These are phyloP conservation scores for Aspergillus sp. DNA, from an alignment of 2,329 filamentous ascomycete genomes.

Conservation along the genomic window DNA sequence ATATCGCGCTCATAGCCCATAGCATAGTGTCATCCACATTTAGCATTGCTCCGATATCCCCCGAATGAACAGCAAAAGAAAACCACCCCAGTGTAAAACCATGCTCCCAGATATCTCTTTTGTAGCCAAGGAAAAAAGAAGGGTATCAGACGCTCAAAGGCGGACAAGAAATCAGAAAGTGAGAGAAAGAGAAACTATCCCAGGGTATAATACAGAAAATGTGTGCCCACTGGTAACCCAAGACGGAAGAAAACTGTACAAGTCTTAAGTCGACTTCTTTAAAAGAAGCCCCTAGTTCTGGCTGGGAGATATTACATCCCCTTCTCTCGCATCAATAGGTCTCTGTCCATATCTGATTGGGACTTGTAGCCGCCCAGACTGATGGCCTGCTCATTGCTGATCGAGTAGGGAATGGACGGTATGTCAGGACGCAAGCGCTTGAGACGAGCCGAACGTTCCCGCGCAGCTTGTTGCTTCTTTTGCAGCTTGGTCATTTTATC, in stretches of 20 bases:
- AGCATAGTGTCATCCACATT: background rate
- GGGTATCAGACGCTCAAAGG: conserved; percentile 9
- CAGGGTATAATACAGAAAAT: background rate
- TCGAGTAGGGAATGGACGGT: conserved; percentile 25
- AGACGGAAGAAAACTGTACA: conserved; percentile 1
- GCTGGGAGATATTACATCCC: conserved; percentile 9
- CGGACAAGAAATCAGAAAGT: background rate
- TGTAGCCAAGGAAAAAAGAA: background rate
- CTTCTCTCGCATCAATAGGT: conserved; percentile 29
- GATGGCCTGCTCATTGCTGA: conserved; percentile 33
- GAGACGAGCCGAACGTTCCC: conserved; percentile 34
- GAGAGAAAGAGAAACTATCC: background rate
- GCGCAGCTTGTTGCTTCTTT: conserved; percentile 28
- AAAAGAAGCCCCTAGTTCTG: conserved; percentile 3
- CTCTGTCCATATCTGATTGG: conserved; percentile 36
- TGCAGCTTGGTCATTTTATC: conserved; percentile 29
- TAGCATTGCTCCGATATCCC: background rate
- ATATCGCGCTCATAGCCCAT: background rate
- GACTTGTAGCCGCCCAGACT: conserved; percentile 34
- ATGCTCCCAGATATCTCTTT: conserved; percentile 1
- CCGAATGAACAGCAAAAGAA: background rate
- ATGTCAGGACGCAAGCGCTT: conserved; percentile 34
- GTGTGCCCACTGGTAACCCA: background rate
- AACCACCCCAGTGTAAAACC: background rate
- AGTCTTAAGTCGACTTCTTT: background rate